Evolutionary conservation across 257 asterid species (phyloP).

Genomic region (Lithospermum erythrorhizon): DNA sequence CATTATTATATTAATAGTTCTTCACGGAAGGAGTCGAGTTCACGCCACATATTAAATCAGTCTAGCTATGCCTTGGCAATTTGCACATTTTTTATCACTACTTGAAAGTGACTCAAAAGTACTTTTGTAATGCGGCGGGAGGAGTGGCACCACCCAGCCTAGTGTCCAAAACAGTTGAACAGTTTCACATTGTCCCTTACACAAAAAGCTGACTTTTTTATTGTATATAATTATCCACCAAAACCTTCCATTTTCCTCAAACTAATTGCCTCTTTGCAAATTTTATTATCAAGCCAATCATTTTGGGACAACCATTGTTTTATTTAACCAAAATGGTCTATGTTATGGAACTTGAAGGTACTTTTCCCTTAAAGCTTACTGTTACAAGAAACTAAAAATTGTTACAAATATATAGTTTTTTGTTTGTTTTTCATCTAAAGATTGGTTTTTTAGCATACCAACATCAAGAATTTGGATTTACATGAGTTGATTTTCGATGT

Average conservation of each 20-base stretch:
- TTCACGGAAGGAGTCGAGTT: too few relatives aligned
- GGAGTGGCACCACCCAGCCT: too few relatives aligned
- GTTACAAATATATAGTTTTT: neutral
- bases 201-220: neutral
- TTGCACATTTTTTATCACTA: too few relatives aligned
- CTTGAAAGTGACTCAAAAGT: too few relatives aligned
- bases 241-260: constrained; percentile 14
- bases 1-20: too few relatives aligned
- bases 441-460: neutral
- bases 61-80: too few relatives aligned
- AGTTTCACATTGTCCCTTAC: constrained; percentile 6
- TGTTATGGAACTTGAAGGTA: constrained; percentile 34
- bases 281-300: constrained; percentile 10
- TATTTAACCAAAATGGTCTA: constrained; percentile 9
- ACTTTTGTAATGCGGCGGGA: constrained; percentile 1
- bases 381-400: constrained; percentile 16
- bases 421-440: neutral
- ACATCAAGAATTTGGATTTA: neutral
- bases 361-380: constrained; percentile 58
- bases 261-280: constrained; percentile 2
- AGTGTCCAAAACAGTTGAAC: neutral
- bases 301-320: neutral
- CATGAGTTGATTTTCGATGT: constrained; percentile 30
- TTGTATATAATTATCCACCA: constrained; percentile 13
- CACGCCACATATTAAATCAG: too few relatives aligned